phyloP scores from a whole-genome alignment of 331 rosid species.

The Malus hybrid region DNA sequence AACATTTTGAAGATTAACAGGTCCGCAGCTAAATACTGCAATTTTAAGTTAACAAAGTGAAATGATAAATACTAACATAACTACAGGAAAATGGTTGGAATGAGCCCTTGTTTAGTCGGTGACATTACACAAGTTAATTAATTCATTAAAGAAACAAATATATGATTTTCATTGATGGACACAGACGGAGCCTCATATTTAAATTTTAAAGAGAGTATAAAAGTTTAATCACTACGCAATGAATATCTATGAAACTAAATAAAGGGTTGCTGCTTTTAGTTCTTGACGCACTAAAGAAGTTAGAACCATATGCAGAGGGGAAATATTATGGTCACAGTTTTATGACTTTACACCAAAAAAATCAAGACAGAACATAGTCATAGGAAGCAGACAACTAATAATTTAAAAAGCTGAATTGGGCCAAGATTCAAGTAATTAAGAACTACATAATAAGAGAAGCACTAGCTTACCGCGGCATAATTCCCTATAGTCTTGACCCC shows the following conservation, averaged over 20 bases:
- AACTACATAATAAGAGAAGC: background rate
- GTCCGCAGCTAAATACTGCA: background rate
- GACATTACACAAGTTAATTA: background rate
- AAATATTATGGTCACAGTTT: background rate
- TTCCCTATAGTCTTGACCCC: constrained; percentile 97
- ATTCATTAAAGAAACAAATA: background rate
- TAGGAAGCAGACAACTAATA: background rate
- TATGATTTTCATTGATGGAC: background rate
- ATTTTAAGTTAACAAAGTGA: background rate
- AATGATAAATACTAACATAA: background rate
- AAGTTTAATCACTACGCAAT: background rate
- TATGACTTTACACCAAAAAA: background rate
- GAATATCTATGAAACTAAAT: background rate
- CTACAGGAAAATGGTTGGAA: background rate
- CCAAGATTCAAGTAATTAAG: background rate
- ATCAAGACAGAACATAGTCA: background rate
- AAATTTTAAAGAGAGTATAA: background rate
- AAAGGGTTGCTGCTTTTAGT: background rate
- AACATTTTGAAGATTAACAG: background rate
- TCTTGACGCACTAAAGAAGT: background rate
- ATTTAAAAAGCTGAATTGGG: background rate
- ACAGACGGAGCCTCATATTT: background rate
- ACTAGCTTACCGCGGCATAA: constrained; percentile 83
- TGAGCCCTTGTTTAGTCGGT: background rate
- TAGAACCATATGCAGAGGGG: background rate